phyloP scores from a whole-genome alignment of 2,329 filamentous ascomycete genomes.

The Cytospora leucostoma region DNA sequence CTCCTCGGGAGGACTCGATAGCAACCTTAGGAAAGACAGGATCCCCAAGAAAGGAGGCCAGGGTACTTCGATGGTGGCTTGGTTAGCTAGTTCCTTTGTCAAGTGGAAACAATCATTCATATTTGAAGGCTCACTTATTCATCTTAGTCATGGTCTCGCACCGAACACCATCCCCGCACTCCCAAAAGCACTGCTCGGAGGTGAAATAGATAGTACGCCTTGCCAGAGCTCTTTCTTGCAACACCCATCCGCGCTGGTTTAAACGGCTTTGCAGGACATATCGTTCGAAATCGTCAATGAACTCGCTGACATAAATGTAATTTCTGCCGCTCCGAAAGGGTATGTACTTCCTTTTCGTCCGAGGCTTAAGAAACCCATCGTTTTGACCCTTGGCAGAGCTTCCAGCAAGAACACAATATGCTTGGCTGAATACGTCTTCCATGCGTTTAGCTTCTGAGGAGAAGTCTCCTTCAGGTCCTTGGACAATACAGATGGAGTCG shows the following conservation, averaged over 20 bases:
- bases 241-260: slow-evolving; percentile 42
- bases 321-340: background rate
- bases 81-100: too few relatives aligned
- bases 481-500: slow-evolving; percentile 32
- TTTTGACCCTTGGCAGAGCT: slow-evolving; percentile 24
- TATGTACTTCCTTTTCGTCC: slow-evolving; percentile 16
- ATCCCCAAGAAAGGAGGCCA: slow-evolving; percentile 33
- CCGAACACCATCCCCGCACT: slow-evolving; percentile 39
- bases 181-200: slow-evolving; percentile 40
- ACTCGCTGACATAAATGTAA: slow-evolving; percentile 33
- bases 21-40: slow-evolving; percentile 32
- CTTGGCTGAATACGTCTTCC: slow-evolving; percentile 34
- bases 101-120: too few relatives aligned
- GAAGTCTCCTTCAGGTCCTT: slow-evolving; percentile 30
- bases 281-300: slow-evolving; percentile 37
- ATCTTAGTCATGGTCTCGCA: slow-evolving; percentile 40
- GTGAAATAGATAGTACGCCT: slow-evolving; percentile 43
- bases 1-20: slow-evolving; percentile 18
- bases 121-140: slow-evolving; percentile 40
- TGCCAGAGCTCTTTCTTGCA: slow-evolving; percentile 43
- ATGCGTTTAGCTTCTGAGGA: slow-evolving; percentile 31
- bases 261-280: slow-evolving; percentile 38
- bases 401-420: slow-evolving; percentile 34
- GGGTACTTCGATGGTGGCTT: slow-evolving; percentile 1
- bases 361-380: slow-evolving; percentile 31